Percentiles rank a stretch among this genome's conserved stretches.
Conservation (phyloP, 2,329 filamentous ascomycete species). For the Keithomyces neogunnii region DNA sequence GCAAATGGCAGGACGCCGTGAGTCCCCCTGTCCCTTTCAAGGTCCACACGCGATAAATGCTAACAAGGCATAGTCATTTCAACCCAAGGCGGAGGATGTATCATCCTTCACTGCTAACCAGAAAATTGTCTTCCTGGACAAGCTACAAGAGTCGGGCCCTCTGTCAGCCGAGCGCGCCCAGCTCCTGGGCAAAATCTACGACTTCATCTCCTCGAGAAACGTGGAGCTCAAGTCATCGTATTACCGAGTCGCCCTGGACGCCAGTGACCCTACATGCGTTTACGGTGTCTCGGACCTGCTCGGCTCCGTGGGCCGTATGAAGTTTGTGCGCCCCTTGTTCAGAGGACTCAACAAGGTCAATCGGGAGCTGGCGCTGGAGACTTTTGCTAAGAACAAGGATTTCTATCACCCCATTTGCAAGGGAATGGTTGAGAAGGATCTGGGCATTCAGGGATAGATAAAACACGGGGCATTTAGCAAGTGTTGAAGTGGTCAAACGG, state of each 20-base stretch:
- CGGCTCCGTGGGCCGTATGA: conserved; percentile 85
- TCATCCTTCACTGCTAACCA: conserved; percentile 75
- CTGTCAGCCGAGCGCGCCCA: conserved; percentile 59
- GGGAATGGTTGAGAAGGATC: conserved; percentile 78
- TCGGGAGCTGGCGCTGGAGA: conserved; percentile 63
- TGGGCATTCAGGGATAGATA: conserved; percentile 32
- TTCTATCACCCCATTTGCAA: conserved; percentile 96
- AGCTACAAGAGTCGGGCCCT: conserved; percentile 55
- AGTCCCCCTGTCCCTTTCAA: conserved; percentile 12
- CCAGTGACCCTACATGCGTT: conserved; percentile 62
- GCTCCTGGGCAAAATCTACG: conserved; percentile 67
- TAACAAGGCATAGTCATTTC: conserved; percentile 40
- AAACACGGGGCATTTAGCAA: background rate
- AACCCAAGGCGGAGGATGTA: conserved; percentile 61
- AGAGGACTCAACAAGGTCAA: conserved; percentile 68
- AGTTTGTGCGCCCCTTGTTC: conserved; percentile 87
- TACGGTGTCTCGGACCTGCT: conserved; percentile 65
- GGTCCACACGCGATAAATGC: background rate
- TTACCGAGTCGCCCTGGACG: conserved; percentile 68
- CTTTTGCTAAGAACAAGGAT: conserved; percentile 78
- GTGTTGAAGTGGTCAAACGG: too few relatives aligned
- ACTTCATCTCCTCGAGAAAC: conserved; percentile 66
- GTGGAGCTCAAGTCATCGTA: conserved; percentile 79
- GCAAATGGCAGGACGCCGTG: conserved; percentile 65
- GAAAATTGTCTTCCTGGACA: conserved; percentile 82